These are phyloP conservation scores for Stephania cephalantha DNA, from an alignment of 164 flowering plant species.

Conservation along the genomic window DNA sequence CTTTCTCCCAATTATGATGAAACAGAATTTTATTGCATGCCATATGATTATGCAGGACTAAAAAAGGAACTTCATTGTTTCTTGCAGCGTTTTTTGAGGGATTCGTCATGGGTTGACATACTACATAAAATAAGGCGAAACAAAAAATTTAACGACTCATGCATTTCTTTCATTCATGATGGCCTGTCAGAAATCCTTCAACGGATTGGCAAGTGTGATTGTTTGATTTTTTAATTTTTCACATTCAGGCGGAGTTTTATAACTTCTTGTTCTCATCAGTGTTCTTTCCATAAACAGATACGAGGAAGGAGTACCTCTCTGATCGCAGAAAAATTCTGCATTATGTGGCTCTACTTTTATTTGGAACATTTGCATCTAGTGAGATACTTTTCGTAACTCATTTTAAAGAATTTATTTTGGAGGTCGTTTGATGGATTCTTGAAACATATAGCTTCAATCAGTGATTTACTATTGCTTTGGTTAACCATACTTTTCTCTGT, in stretches of 20 bases:
- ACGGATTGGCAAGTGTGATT: conserved; percentile 15
- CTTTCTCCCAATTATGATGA: too few species aligned
- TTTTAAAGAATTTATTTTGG: background rate
- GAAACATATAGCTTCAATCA: background rate
- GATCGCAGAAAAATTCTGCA: conserved; percentile 21
- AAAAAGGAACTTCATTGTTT: background rate
- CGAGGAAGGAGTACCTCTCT: conserved; percentile 25
- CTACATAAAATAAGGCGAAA: conserved; percentile 22
- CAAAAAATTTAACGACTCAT: conserved; percentile 23
- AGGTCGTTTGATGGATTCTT: background rate
- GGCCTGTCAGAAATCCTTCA: conserved; percentile 19
- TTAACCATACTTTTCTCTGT: background rate
- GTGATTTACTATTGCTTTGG: background rate
- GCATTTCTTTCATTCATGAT: conserved; percentile 14
- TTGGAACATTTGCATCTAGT: conserved; percentile 20
- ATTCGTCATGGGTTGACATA: conserved; percentile 17
- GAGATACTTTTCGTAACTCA: conserved; percentile 2
- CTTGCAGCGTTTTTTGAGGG: conserved; percentile 21
- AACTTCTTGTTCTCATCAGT: conserved; percentile 6
- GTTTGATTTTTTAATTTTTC: background rate
- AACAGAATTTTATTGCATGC: background rate
- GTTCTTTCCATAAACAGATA: conserved; percentile 13
- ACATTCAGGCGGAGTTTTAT: background rate
- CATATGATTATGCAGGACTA: background rate
- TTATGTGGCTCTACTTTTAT: conserved; percentile 20